Evolutionary conservation across 2,329 filamentous ascomycete genomes (phyloP).

Genomic region (Xenoacremonium recifei): DNA sequence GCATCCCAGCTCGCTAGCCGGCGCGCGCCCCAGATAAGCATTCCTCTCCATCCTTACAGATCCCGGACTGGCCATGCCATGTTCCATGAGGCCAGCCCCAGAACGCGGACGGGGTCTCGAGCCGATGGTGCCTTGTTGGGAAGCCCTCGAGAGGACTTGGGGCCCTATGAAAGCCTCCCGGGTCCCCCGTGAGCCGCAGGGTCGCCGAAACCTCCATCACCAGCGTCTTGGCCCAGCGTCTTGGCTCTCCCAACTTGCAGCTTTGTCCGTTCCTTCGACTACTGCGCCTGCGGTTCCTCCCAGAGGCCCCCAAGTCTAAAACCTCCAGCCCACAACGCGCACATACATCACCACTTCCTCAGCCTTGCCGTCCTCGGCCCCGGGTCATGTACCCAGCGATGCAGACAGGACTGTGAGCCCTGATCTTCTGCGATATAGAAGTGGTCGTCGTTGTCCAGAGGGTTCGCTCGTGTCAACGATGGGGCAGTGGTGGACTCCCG

Average conservation of each 20-base stretch:
- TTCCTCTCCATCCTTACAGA: slow-evolving; percentile 16
- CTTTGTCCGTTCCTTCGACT: not conserved
- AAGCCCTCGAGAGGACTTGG: slow-evolving; percentile 14
- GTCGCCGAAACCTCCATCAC: slow-evolving; percentile 7
- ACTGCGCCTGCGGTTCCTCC: too few species aligned
- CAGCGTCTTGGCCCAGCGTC: not conserved
- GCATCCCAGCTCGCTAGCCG: slow-evolving; percentile 5
- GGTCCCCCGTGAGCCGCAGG: slow-evolving; percentile 13
- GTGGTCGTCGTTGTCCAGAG: slow-evolving; percentile 9
- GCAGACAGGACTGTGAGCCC: not conserved
- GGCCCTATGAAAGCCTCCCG: slow-evolving; percentile 24
- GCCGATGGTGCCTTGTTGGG: slow-evolving; percentile 13
- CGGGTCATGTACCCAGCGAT: not conserved
- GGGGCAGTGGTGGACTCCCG: slow-evolving; percentile 68
- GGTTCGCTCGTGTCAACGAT: slow-evolving; percentile 19
- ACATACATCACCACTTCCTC: not conserved
- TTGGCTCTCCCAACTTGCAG: not conserved
- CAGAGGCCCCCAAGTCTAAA: too few species aligned
- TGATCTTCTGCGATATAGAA: not conserved
- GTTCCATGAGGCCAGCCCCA: slow-evolving; percentile 20
- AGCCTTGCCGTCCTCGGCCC: not conserved
- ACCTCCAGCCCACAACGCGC: not conserved
- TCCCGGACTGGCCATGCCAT: slow-evolving; percentile 14
- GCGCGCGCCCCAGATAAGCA: slow-evolving; percentile 10
- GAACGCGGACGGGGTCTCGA: slow-evolving; percentile 4